Base-by-base conservation (phyloP, 108 stramenopile species). In the Tribonema minus region DNA sequence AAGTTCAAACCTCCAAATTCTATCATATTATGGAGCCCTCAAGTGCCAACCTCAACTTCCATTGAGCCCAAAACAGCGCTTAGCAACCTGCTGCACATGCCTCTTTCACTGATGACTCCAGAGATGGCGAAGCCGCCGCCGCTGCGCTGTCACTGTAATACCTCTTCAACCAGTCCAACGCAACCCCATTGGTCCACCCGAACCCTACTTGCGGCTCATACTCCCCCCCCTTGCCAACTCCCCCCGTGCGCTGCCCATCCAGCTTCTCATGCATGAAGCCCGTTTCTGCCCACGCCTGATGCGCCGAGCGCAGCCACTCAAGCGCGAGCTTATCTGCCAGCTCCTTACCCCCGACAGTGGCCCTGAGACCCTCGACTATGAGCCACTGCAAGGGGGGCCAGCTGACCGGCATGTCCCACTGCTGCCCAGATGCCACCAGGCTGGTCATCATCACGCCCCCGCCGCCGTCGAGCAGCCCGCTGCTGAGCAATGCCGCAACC, bases 381-480 rank as follows among this genome's bases (percentile, higher is more conserved):
- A 85, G 3, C 80, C 38, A 64, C 81, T 82, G 79, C 26, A 88
- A 35, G n/a, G 87, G 87, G 1, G 87, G 85, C 87, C 87, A 88
- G 28, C 67, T 59, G 54, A 81, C 81, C 36, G 76, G 81, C 20
- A 66, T 41, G 76, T 88, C 87, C 87, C 87, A 88, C 67, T 88
- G 87, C 59, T 88, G 80, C 2, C 85, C 86, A 2, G 84, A 72
- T 0, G 30, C 59, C 40, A 38, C 23, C 1, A 29, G 0, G 5
- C 74, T 78, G 35, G 80, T 70, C 61, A 61, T 6, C 12, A 71
- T 61, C 0, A 76, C 62, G 15, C 37, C 72, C n/a, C 38, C 37
- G 26, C 62, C 37, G 25, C 26, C 58, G 5, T 28, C 72, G 15
- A 26, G 31, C 2, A 2, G 39, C 7, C 31, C 23, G 4, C 31